These are phyloP conservation scores for Paracorniculantispora psalliotae DNA, from an alignment of 2,329 filamentous ascomycete species.

Conservation along the genomic window DNA sequence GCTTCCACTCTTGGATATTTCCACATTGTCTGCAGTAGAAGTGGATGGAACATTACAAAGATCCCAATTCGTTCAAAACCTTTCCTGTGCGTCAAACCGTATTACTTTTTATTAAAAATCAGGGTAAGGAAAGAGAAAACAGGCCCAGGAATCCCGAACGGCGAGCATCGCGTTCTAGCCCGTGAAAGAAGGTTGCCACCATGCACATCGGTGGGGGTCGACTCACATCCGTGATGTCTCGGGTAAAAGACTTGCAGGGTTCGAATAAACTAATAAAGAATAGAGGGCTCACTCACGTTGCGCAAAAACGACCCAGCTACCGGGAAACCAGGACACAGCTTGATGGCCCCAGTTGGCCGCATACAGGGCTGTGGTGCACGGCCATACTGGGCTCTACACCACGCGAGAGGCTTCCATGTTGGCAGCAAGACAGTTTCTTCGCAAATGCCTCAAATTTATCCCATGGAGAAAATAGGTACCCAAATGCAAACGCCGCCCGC, in stretches of 20 bases:
- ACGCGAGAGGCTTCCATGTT: background rate
- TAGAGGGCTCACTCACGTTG: too few species aligned
- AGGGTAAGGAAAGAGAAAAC: background rate
- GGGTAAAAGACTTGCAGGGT: too few species aligned
- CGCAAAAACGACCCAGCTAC: background rate
- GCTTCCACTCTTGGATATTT: background rate
- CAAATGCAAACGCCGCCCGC: background rate
- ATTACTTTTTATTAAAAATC: background rate
- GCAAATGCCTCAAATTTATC: too few species aligned
- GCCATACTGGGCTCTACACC: background rate
- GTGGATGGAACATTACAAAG: background rate
- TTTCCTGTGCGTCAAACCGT: background rate
- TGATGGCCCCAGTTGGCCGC: background rate
- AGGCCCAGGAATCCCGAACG: background rate
- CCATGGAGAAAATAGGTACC: too few species aligned
- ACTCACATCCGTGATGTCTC: background rate
- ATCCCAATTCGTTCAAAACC: background rate
- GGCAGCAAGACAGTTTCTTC: too few species aligned
- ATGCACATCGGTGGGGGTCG: background rate
- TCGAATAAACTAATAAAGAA: too few species aligned
- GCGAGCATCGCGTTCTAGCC: background rate
- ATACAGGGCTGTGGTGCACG: background rate
- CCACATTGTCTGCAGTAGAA: background rate
- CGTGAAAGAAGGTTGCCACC: background rate
- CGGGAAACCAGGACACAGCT: background rate